phyloP scores from a whole-genome alignment of 352 stramenopile genomes.

The Thraustochytrium striatum region DNA sequence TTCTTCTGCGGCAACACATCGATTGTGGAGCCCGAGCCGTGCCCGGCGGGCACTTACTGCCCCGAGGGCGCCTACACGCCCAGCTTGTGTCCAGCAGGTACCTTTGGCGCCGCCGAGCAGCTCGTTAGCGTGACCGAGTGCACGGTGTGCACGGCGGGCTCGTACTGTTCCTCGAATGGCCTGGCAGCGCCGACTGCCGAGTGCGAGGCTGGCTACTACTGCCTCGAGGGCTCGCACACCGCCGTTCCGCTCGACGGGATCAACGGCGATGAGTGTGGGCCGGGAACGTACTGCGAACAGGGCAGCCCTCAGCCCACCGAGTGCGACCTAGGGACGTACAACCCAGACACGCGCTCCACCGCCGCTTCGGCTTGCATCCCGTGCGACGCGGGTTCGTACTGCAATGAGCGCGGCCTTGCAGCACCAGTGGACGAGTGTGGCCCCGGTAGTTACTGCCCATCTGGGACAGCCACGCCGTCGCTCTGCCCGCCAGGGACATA shows the following conservation, averaged over 20 bases:
- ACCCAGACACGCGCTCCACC: conserved; percentile 67
- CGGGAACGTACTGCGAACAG: no score
- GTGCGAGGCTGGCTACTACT: conserved; percentile 85
- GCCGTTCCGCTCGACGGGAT: conserved; percentile 72
- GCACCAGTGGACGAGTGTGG: conserved; percentile 68
- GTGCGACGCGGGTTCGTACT: conserved; percentile 82
- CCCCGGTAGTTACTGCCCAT: conserved; percentile 68
- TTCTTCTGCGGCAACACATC: conserved; percentile 58
- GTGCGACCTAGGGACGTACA: conserved; percentile 82
- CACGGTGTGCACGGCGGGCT: conserved; percentile 72
- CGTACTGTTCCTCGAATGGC: conserved; percentile 77
- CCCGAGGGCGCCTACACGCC: conserved; percentile 1
- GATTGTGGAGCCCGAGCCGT: conserved; percentile 64
- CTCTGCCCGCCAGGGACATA: conserved; percentile 64
- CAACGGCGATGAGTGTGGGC: conserved; percentile 77
- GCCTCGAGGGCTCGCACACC: conserved; percentile 74
- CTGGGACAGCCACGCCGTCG: conserved; percentile 60
- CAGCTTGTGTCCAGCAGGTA: conserved; percentile 62
- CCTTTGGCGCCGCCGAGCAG: conserved; percentile 65
- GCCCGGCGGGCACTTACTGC: conserved; percentile 76
- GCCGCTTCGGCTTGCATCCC: conserved; percentile 72
- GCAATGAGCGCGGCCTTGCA: conserved; percentile 71
- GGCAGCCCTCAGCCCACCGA: no score
- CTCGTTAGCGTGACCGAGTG: conserved; percentile 76
- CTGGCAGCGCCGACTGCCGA: conserved; percentile 67